Evolutionary conservation across 2,329 filamentous ascomycete species (phyloP), one percentile per base, ranked within the genome.

Genomic region (Plectosphaerella cucumerina): DNA sequence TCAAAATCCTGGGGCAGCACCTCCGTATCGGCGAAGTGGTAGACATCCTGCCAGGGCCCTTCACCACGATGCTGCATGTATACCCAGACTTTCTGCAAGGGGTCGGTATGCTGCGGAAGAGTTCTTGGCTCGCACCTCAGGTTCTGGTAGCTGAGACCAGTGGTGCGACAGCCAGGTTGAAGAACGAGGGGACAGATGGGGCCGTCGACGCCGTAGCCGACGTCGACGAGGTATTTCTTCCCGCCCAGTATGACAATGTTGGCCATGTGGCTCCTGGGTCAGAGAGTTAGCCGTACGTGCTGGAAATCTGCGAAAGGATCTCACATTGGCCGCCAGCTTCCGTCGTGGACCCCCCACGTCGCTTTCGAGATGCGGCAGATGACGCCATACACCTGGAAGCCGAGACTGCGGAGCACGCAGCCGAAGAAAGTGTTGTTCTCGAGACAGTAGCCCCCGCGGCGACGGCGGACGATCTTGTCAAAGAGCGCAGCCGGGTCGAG

Each of bases 161-260:
- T n/a, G 74, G 72, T 10, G 57, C n/a, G n/a, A n/a, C n/a, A n/a
- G n/a, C n/a, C n/a, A n/a, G n/a, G n/a, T n/a, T n/a, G n/a, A 6
- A 72, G 60, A 0, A 59, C 63, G 4, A 72, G 43, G 5, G 70
- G 69, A 1, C 50, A 46, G n/a, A 58, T 52, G 5, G 68, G 55
- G 9, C 60, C 60, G 55, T 78, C 73, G 48, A 71, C 73, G 33
- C 82, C 83, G 57, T 84, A 85, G 20, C 78, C 82, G 11, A 85
- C 78, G 59, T 86, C 84, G 39, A 80, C 70, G 53, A 77, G 63
- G 59, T 75, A 78, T 42, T 67, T 64, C 34, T 68, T 67, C 22
- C 66, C 62, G 15, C 69, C 65, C 20, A 87, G 71, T 20, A 70
- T 76, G 41, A 85, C 74, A 48, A 86, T 73, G 58, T 81, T 78